These are phyloP conservation scores for Hyphodiscus sp. DNA, from an alignment of 2,329 filamentous ascomycete genomes.

Conservation along the genomic window DNA sequence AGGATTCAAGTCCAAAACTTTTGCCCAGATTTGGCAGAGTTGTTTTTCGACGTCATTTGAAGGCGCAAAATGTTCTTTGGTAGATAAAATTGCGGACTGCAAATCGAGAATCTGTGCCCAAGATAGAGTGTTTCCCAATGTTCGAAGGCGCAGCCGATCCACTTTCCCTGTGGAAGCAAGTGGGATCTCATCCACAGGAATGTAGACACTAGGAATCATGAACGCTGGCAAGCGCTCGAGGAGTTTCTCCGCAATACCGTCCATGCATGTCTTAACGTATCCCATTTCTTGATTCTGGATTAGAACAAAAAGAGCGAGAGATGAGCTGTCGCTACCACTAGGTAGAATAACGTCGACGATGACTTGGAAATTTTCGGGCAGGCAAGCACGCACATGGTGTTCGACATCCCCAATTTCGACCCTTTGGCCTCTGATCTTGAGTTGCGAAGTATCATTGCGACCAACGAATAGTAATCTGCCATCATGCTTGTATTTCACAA, in stretches of 20 bases:
- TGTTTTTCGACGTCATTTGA: not conserved
- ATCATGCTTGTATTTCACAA: conserved; percentile 52
- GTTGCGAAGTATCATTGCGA: conserved; percentile 56
- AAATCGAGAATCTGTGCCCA: not conserved
- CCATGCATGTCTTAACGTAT: not conserved
- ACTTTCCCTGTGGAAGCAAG: conserved; percentile 11
- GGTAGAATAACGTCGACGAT: no score
- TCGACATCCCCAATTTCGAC: conserved; percentile 56
- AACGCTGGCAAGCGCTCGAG: conserved; percentile 2
- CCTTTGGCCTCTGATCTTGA: conserved; percentile 57
- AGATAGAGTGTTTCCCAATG: not conserved
- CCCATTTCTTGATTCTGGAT: not conserved
- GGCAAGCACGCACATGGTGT: conserved; percentile 17
- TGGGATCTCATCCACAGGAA: conserved; percentile 10
- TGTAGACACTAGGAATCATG: conserved; percentile 8
- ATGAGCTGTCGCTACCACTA: not conserved
- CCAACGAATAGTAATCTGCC: conserved; percentile 55
- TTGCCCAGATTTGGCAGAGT: conserved; percentile 30
- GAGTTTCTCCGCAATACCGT: not conserved
- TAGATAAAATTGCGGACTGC: not conserved
- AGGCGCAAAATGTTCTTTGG: no score
- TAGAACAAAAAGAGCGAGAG: not conserved
- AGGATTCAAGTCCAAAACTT: conserved; percentile 35
- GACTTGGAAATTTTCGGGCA: no score
- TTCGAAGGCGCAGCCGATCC: conserved; percentile 19